Evolutionary conservation across 2,329 filamentous ascomycete genomes (phyloP), one percentile per base, ranked within the genome.

Genomic region (Exserohilum turcica): DNA sequence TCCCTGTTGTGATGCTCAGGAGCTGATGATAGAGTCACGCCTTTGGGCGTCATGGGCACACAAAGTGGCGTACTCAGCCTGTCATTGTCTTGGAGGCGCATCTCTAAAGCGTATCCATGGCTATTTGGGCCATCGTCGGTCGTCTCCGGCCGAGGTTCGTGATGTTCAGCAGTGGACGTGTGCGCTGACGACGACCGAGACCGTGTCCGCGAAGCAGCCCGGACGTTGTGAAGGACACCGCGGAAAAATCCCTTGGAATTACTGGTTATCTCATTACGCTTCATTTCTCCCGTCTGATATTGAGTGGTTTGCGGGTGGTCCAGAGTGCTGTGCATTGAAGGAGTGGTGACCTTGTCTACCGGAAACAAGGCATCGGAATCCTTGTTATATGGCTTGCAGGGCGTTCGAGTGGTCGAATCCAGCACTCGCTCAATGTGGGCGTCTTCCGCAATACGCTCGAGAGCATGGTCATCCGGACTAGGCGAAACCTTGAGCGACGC

Each of bases 211-310:
- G 64, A 67, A 45, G 54, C 56, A 52, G 57, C 54, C 38, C 61
- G 64, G 42, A 65, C 59, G 31, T 59, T 63, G 16, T 64, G 61
- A 33, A 66, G 28, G 28, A 69, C 52, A 28, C 59, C 63, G 59
- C 59, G 57, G 28, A 71, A 44, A 28, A 71, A 57, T 12, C 52
- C 48, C 52, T 55, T 70, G 19, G 64, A 36, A 12, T 56, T 58
- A 31, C 47, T 60, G 15, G 27, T 32, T 29, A 64, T 55, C 6
- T 37, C 15, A n/a, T 48, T 44, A 31, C 43, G 19, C 9, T 49
- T 28, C 35, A 48, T 42, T 7, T 56, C 54, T 28, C 39, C 40
- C 29, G 38, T 43, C 28, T 56, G 48, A 40, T 54, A 24, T 18
- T 38, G 33, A 24, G 48, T 43, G 49, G 48, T 39, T 38, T 43